These are phyloP conservation scores for Lentinula sp. DNA, from an alignment of 768 basidiomycete genomes.

Conservation along the genomic window DNA sequence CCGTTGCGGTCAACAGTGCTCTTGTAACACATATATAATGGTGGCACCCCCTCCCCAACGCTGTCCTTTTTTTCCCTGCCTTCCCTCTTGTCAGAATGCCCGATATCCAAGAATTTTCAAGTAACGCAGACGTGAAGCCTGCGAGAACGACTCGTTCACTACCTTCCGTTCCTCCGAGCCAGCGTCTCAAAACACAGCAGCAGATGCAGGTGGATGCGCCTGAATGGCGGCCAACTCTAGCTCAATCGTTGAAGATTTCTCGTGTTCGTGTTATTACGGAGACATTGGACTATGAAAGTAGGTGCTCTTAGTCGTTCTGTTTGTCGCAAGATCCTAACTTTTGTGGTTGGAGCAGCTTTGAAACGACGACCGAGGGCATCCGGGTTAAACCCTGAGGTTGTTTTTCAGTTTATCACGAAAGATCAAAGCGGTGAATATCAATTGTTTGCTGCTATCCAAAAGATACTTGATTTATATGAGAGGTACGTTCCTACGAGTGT, in stretches of 20 bases:
- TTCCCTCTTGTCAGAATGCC: background rate
- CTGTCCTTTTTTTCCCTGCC: background rate
- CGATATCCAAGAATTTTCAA: background rate
- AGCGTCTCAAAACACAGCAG: background rate
- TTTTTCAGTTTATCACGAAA: background rate
- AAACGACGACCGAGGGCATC: background rate
- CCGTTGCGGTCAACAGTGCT: background rate
- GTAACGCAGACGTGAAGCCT: background rate
- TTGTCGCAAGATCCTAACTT: background rate
- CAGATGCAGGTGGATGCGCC: background rate
- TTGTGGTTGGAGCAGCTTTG: background rate
- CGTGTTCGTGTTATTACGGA: background rate
- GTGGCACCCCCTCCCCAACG: background rate
- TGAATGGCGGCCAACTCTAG: background rate
- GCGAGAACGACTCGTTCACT: background rate
- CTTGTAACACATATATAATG: background rate
- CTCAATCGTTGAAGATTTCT: background rate
- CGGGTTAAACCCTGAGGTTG: background rate
- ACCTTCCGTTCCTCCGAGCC: background rate
- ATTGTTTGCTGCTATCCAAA: background rate
- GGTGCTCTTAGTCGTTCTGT: background rate
- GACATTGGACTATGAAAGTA: background rate
- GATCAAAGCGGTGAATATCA: background rate
- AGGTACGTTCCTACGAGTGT: background rate
- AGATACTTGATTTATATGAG: background rate